These are phyloP conservation scores for Skeletonema tropicum DNA, from an alignment of 108 stramenopile species.

Conservation along the genomic window DNA sequence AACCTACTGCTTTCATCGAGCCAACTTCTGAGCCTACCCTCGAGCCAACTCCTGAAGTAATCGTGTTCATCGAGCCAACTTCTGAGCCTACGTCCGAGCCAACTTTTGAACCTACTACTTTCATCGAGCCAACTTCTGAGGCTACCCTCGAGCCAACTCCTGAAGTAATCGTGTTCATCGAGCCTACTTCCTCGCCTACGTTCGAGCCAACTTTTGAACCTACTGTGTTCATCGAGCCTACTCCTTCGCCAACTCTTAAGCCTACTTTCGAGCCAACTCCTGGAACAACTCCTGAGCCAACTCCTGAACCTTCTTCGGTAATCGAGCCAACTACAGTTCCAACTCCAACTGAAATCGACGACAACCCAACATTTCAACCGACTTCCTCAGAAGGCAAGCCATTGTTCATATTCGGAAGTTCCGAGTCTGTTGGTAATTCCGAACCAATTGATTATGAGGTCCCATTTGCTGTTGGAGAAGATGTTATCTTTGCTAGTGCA, in stretches of 20 bases:
- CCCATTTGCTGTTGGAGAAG: conserved; percentile 6
- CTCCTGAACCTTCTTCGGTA: neutral
- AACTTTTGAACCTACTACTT: neutral
- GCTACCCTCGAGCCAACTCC: neutral
- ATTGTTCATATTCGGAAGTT: conserved; percentile 2
- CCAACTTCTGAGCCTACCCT: neutral
- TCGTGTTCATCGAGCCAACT: neutral
- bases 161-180: neutral
- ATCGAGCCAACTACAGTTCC: neutral
- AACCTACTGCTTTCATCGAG: neutral
- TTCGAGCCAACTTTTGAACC: neutral
- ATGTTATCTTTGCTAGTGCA: conserved; percentile 4
- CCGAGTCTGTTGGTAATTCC: neutral
- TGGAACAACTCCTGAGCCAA: neutral
- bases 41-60: neutral
- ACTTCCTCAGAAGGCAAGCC: neutral
- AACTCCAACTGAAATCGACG: neutral
- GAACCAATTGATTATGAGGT: neutral
- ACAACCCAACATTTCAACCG: neutral
- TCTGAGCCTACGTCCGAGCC: neutral
- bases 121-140: neutral
- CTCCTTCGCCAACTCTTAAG: neutral
- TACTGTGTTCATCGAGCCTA: neutral
- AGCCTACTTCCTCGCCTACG: neutral
- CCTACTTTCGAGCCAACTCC: neutral